Base-by-base conservation (phyloP, 2,329 filamentous ascomycete genomes). In the Verticillium nonalfalfae region DNA sequence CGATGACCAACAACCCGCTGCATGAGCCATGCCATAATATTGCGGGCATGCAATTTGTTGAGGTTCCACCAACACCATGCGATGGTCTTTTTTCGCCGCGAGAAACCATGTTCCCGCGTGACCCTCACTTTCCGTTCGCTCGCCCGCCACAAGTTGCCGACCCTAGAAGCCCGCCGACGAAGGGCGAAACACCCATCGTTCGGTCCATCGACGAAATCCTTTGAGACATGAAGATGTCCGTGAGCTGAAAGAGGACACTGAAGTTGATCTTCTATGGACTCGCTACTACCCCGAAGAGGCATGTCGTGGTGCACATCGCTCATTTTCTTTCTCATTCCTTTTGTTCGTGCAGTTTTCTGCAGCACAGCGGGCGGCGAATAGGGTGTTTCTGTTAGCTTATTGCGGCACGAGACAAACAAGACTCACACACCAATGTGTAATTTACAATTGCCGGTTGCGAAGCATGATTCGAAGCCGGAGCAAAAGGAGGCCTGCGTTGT, bases 181-280 rank as follows among this genome's bases (percentile, higher is more conserved):
- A 84, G 68, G 90, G 90, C 45, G 88, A 90, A 71, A 86, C 85
- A 62, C 89, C 90, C 3, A 93, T 94, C 63, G 85, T 87, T 59
- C 81, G 90, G 61, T 93, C 88, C 62, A 94, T 94, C 68, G 88
- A 91, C 71, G 90, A 93, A 69, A 79, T 92, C 59, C 78, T 93
- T 74, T 93, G 81, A 79, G 38, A 40, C 7, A 21, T 14, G 39
- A 21, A n/a, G 40, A 7, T 36, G 18, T 18, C 10, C n/a, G 14
- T n/a, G 14, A 15, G 13, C 39, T n/a, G 39, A 15, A n/a, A 45
- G 14, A 26, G 14, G 39, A n/a, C 4, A 15, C 15, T 6, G 7
- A 15, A 45, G 14, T 18, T n/a, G n/a, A 45, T 45, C 39, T n/a
- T n/a, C n/a, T n/a, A n/a, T 45, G 14, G 39, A 45, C n/a, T 45